phyloP scores from a whole-genome alignment of 148 eudicot genomes.

The Fagopyrum esculentum region DNA sequence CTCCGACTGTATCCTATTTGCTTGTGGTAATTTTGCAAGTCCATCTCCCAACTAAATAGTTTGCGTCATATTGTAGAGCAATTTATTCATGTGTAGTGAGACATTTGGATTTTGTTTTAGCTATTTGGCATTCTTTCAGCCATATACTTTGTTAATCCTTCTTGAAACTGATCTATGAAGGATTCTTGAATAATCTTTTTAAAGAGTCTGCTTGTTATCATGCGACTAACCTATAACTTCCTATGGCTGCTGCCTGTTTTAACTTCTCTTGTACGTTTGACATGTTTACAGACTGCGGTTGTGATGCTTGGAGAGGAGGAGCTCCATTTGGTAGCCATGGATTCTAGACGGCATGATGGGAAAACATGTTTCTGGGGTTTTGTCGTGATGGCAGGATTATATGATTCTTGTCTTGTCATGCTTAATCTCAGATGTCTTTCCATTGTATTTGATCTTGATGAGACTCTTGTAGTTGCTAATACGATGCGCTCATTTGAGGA shows the following conservation, averaged over 20 bases:
- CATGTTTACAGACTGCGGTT: constrained; percentile 61
- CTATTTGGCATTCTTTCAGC: neutral
- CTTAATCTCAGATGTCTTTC: constrained; percentile 95
- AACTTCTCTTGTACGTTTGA: neutral
- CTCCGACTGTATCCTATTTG: neutral
- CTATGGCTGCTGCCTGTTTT: neutral
- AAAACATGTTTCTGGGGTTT: constrained; percentile 87
- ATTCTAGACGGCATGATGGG: constrained; percentile 50
- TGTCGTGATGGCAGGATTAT: constrained; percentile 48
- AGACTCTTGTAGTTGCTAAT: constrained; percentile 91
- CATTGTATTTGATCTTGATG: constrained; percentile 98
- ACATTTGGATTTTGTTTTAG: neutral
- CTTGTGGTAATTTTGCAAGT: neutral
- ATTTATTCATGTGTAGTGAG: too few species aligned
- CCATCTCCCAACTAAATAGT: too few species aligned
- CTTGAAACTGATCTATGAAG: neutral
- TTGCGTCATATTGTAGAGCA: too few species aligned
- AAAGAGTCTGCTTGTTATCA: neutral
- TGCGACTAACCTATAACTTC: neutral
- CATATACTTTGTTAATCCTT: neutral
- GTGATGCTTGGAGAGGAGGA: constrained; percentile 58
- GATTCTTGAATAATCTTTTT: neutral
- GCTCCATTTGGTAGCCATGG: constrained; percentile 93
- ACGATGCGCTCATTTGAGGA: constrained; percentile 98
- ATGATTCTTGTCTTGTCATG: constrained; percentile 78